Conservation (phyloP, 1,284 basidiomycete genomes). For the Cutaneotrichosporon sp. region DNA sequence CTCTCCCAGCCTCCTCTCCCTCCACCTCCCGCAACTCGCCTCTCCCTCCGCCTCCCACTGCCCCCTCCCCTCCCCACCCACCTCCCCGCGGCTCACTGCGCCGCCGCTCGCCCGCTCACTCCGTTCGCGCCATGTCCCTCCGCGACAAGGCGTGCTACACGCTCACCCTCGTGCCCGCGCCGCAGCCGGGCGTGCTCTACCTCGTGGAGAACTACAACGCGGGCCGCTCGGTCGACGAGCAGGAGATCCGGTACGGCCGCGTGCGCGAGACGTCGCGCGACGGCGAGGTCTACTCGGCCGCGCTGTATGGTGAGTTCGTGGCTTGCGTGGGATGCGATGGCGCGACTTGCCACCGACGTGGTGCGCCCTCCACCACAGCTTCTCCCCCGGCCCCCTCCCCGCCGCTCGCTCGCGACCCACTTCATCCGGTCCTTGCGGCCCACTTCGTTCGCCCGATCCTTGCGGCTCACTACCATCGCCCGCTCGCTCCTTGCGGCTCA, state of each 20-base stretch:
- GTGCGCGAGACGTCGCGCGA: constrained; percentile 26
- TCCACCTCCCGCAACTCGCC: too few species aligned
- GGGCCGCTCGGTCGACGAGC: neutral
- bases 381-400: too few species aligned
- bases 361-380: too few species aligned
- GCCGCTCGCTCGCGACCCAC: too few species aligned
- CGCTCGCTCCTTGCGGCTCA: too few species aligned
- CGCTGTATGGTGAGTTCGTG: constrained; percentile 45
- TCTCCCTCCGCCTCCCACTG: neutral
- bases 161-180: constrained; percentile 30
- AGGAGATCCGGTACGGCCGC: constrained; percentile 37
- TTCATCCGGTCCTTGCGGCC: too few species aligned
- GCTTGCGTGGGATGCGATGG: too few species aligned
- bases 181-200: constrained; percentile 28
- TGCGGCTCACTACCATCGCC: neutral
- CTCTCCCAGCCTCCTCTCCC: too few species aligned
- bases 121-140: constrained; percentile 35
- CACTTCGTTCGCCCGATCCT: neutral
- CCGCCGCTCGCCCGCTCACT: neutral
- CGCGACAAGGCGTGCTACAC: constrained; percentile 45
- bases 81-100: neutral
- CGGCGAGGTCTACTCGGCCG: constrained; percentile 39
- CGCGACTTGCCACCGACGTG: too few species aligned
- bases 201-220: constrained; percentile 30
- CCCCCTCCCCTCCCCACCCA: neutral